A percentile compares a stretch with the other conserved stretches of the same genome.
phyloP scores from a whole-genome alignment of 2,329 filamentous ascomycete genomes.

The Trichoderma gracile region DNA sequence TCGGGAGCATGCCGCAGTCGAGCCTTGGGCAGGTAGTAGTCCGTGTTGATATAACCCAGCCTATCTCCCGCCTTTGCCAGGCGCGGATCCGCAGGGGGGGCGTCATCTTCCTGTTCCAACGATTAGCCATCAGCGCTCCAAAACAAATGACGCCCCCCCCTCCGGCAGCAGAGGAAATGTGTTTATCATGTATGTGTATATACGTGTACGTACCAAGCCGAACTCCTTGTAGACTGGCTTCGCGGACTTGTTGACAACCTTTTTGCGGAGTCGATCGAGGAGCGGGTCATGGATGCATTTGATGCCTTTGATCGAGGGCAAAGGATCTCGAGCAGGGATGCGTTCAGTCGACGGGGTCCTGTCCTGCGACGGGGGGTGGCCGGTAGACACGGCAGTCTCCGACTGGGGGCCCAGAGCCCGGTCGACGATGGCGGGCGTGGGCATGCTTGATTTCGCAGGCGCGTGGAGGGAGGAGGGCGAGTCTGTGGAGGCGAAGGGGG shows the following conservation, averaged over 20 bases:
- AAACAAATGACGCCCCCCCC: slow-evolving; percentile 64
- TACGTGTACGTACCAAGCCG: slow-evolving; percentile 62
- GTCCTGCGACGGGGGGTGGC: slow-evolving; percentile 39
- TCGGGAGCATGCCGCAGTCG: slow-evolving; percentile 74
- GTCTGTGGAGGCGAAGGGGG: slow-evolving; percentile 41
- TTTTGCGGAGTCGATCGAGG: slow-evolving; percentile 52
- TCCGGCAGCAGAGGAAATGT: slow-evolving; percentile 44
- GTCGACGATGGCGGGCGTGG: slow-evolving; percentile 52
- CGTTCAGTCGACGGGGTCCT: slow-evolving; percentile 42
- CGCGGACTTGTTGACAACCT: slow-evolving; percentile 55
- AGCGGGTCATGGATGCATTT: slow-evolving; percentile 64
- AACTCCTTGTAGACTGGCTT: slow-evolving; percentile 65
- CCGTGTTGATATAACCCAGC: slow-evolving; percentile 67
- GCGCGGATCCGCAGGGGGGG: slow-evolving; percentile 78
- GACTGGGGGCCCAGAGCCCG: slow-evolving; percentile 33
- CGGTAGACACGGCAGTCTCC: slow-evolving; percentile 34
- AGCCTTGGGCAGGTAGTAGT: slow-evolving; percentile 69
- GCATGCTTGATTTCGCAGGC: slow-evolving; percentile 56
- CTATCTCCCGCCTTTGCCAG: slow-evolving; percentile 65
- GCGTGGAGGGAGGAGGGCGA: slow-evolving; percentile 53
- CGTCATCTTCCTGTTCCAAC: slow-evolving; percentile 72
- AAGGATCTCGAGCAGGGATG: slow-evolving; percentile 58
- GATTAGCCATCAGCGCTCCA: slow-evolving; percentile 59
- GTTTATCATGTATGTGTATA: slow-evolving; percentile 30
- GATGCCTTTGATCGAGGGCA: slow-evolving; percentile 54